These are phyloP conservation scores for Bryoerythrophyllum caledonicum DNA, from an alignment of 225 moss, liverwort and hornwort genomes.

Conservation along the genomic window DNA sequence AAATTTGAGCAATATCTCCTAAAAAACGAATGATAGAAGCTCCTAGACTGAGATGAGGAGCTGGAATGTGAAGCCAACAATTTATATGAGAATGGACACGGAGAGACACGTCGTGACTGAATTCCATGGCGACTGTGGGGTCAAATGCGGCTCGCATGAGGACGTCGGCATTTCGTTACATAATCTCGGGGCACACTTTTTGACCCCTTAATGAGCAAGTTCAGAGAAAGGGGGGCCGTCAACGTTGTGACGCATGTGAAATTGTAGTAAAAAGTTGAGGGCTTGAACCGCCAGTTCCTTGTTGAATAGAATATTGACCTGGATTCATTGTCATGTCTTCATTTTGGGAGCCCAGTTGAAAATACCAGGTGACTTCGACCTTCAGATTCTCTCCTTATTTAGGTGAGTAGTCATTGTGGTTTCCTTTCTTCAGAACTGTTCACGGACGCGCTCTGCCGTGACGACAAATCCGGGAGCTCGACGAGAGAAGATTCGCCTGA, in stretches of 20 bases:
- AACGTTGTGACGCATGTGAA: too few relatives aligned
- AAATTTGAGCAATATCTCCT: too few relatives aligned
- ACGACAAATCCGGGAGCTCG: not conserved
- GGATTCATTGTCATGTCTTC: too few relatives aligned
- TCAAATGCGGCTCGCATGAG: not conserved
- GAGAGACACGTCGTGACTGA: not conserved
- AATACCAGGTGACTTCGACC: too few relatives aligned
- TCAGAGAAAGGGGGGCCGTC: not conserved
- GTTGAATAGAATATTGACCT: too few relatives aligned
- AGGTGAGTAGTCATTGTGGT: not conserved
- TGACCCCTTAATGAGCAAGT: not conserved
- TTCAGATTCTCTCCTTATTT: too few relatives aligned
- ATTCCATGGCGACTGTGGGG: not conserved
- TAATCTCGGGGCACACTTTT: not conserved
- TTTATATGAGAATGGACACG: not conserved
- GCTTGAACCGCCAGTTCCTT: too few relatives aligned
- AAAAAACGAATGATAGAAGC: not conserved
- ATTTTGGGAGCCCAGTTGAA: too few relatives aligned
- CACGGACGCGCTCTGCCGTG: not conserved
- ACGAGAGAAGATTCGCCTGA: too few relatives aligned
- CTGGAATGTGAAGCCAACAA: not conserved
- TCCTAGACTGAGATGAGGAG: not conserved
- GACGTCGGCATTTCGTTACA: not conserved
- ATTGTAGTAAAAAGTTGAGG: too few relatives aligned
- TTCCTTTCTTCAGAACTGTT: not conserved